A percentile compares a stretch with the other conserved stretches of the same genome.
Evolutionary conservation across 2,329 filamentous ascomycete genomes (phyloP).

Genomic region (Onygena corvina): DNA sequence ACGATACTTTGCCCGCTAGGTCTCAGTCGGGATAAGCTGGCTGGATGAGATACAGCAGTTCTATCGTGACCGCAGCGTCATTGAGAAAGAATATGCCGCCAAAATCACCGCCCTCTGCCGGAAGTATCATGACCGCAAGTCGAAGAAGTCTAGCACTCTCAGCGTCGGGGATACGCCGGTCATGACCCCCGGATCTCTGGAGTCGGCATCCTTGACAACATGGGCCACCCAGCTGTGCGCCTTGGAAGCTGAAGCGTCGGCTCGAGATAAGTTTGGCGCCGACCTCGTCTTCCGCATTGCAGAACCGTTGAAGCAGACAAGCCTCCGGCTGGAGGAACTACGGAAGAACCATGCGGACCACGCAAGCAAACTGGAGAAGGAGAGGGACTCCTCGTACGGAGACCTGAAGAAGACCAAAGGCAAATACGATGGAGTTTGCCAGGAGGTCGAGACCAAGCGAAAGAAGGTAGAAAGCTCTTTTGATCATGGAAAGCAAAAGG

Average conservation of each 20-base stretch:
- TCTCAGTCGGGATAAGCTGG: slow-evolving; percentile 79
- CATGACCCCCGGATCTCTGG: slow-evolving; percentile 88
- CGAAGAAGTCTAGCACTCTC: slow-evolving; percentile 70
- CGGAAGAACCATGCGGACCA: slow-evolving; percentile 86
- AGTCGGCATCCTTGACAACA: slow-evolving; percentile 91
- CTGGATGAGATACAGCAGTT: slow-evolving; percentile 94
- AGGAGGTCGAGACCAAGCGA: slow-evolving; percentile 84
- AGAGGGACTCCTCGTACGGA: slow-evolving; percentile 69
- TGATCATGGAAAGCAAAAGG: slow-evolving; percentile 73
- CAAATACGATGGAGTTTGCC: slow-evolving; percentile 85
- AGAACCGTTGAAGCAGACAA: slow-evolving; percentile 69
- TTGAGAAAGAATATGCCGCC: slow-evolving; percentile 92
- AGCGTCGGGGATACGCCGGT: slow-evolving; percentile 88
- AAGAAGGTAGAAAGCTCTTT: slow-evolving; percentile 94
- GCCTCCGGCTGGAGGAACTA: slow-evolving; percentile 70
- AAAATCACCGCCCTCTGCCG: slow-evolving; percentile 81
- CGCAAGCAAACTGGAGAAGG: slow-evolving; percentile 74
- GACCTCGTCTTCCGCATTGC: slow-evolving; percentile 71
- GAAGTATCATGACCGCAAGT: slow-evolving; percentile 96
- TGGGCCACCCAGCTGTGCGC: slow-evolving; percentile 92
- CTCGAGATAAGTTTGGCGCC: slow-evolving; percentile 74
- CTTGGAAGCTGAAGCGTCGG: slow-evolving; percentile 71
- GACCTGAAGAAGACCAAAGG: slow-evolving; percentile 83
- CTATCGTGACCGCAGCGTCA: slow-evolving; percentile 83
- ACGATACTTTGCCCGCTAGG: slow-evolving; percentile 32